These are phyloP conservation scores for Zygnema cylindricum DNA, from an alignment of 139 green algal species.

Conservation along the genomic window DNA sequence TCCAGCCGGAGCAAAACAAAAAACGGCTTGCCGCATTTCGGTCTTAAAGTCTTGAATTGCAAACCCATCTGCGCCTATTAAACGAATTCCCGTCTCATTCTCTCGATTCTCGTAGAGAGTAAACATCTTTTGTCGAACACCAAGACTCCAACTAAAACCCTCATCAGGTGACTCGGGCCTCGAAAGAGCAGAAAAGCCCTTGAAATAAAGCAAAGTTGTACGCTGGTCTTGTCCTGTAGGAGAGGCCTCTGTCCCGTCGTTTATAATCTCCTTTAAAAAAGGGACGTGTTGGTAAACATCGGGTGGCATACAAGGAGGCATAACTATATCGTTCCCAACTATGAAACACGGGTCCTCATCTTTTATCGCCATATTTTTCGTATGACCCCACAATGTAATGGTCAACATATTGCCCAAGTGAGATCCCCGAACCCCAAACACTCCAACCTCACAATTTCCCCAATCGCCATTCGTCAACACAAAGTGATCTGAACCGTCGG, in stretches of 20 bases:
- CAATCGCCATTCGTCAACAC: not conserved
- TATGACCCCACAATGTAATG: conserved; percentile 18
- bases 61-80: not conserved
- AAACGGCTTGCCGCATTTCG: conserved; percentile 6
- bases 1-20: conserved; percentile 61
- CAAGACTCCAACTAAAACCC: conserved; percentile 49
- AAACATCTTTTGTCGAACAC: conserved; percentile 62
- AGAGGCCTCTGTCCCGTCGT: not conserved
- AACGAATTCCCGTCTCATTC: not conserved
- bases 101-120: conserved; percentile 33
- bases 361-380: not conserved
- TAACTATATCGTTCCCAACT: conserved; percentile 48
- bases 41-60: not conserved
- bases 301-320: conserved; percentile 23
- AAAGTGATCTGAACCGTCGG: conserved; percentile 54
- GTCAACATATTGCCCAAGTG: not conserved
- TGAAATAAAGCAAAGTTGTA: conserved; percentile 37
- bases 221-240: not conserved
- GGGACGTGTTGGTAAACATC: not conserved
- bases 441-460: conserved; percentile 1
- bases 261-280: not conserved
- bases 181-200: not conserved
- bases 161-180: not conserved
- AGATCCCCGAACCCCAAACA: not conserved
- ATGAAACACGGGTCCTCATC: conserved; percentile 57